Evolutionary conservation across 169 alveolate species (phyloP).

Genomic region (Eimeria maxima): DNA sequence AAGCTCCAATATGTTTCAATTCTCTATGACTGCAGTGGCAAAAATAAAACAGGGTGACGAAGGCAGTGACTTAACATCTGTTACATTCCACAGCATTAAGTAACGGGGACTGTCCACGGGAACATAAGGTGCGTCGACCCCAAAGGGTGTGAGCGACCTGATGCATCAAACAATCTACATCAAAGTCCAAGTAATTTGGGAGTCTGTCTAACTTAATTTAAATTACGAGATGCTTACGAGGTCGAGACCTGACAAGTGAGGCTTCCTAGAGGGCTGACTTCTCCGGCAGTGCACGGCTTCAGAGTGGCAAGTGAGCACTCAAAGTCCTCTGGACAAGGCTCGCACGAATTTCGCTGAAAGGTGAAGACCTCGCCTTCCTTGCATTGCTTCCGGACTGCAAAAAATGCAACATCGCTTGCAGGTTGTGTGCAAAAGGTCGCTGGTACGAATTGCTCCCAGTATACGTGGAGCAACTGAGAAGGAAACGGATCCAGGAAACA

Average conservation of each 20-base stretch:
- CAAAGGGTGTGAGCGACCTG: background rate
- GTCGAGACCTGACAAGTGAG: slow-evolving; percentile 22
- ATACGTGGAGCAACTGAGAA: background rate
- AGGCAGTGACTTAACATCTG: background rate
- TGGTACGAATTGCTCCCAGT: background rate
- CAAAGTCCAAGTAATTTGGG: background rate
- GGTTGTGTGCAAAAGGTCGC: background rate
- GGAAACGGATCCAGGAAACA: background rate
- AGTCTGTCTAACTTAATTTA: background rate
- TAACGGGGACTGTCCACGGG: background rate
- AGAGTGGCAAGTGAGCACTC: slow-evolving; percentile 47
- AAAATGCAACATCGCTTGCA: background rate
- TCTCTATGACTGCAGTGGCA: slow-evolving; percentile 27
- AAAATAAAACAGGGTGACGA: background rate
- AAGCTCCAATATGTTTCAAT: background rate
- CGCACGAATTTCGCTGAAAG: slow-evolving; percentile 33
- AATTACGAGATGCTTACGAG: background rate
- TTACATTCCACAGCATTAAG: background rate
- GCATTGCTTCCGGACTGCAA: slow-evolving; percentile 66
- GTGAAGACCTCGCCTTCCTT: slow-evolving; percentile 34
- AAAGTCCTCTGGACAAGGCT: slow-evolving; percentile 47
- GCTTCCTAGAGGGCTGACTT: slow-evolving; percentile 60
- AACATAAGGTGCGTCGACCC: background rate
- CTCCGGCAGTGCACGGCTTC: slow-evolving; percentile 61
- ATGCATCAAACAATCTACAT: background rate